Percentiles rank a stretch among this genome's conserved stretches.
These are phyloP conservation scores for Solanum clarkiae DNA, from an alignment of 257 asterid genomes.

Conservation along the genomic window DNA sequence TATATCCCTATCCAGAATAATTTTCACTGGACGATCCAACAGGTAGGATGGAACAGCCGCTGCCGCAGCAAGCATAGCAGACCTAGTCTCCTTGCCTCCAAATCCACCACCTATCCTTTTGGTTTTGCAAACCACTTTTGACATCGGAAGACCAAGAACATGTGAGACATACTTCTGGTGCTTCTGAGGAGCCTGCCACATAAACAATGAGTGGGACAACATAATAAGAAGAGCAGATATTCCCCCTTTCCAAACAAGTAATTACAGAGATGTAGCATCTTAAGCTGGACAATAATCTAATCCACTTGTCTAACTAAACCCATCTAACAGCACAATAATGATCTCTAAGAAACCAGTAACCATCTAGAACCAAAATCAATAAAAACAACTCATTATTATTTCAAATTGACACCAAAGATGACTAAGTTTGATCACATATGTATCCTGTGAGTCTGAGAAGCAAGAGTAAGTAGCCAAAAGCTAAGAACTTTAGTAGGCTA, in stretches of 20 bases:
- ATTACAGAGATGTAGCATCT: not conserved
- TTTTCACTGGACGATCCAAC: constrained; percentile 78
- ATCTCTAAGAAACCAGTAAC: not conserved
- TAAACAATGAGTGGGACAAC: not conserved
- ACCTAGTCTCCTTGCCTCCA: constrained; percentile 97
- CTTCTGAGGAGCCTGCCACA: constrained; percentile 70
- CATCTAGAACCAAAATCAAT: not conserved
- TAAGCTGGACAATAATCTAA: not conserved
- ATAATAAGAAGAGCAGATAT: not conserved
- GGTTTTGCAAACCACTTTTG: constrained; percentile 94
- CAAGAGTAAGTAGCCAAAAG: not conserved
- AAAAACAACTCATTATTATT: not conserved
- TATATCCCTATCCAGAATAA: constrained; percentile 72
- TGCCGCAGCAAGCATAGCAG: constrained; percentile 69
- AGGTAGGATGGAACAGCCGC: constrained; percentile 86
- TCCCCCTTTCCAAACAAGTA: not conserved
- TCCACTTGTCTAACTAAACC: not conserved
- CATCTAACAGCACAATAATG: not conserved
- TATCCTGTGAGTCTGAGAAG: not conserved
- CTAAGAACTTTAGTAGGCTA: not conserved
- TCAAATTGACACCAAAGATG: not conserved
- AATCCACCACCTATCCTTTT: constrained; percentile 98
- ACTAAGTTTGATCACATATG: not conserved
- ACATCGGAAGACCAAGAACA: constrained; percentile 94
- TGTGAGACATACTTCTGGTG: constrained; percentile 81